These are phyloP conservation scores for Helianthus annuus DNA, from an alignment of 129 eudicot genomes.

Conservation along the genomic window DNA sequence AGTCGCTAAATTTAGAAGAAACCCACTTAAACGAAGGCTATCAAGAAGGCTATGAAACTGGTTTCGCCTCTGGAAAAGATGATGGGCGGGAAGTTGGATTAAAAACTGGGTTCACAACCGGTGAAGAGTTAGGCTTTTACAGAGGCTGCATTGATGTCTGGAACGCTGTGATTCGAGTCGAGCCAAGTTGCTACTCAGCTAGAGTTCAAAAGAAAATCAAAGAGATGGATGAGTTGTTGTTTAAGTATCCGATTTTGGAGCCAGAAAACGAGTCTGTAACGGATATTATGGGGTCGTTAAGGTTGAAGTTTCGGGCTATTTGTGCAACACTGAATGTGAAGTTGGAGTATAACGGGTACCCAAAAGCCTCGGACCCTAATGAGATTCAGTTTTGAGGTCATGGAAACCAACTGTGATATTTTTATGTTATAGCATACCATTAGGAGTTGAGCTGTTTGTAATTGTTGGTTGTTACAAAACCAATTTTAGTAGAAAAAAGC, in stretches of 20 bases:
- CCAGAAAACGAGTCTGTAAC: conserved; percentile 48
- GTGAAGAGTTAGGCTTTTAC: conserved; percentile 83
- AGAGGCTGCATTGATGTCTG: conserved; percentile 69
- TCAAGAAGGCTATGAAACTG: conserved; percentile 61
- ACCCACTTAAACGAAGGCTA: conserved; percentile 25
- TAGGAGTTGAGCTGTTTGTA: too few relatives aligned
- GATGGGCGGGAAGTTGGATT: conserved; percentile 72
- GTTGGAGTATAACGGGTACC: conserved; percentile 72
- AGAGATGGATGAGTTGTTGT: conserved; percentile 72
- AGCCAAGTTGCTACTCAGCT: conserved; percentile 49
- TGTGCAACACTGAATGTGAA: conserved; percentile 37
- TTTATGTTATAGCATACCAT: background rate
- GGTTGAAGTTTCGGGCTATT: conserved; percentile 39
- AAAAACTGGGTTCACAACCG: conserved; percentile 63
- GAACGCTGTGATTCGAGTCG: conserved; percentile 52
- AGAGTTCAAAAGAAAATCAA: conserved; percentile 60
- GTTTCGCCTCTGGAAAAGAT: conserved; percentile 56
- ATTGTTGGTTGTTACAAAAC: too few relatives aligned
- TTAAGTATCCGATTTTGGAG: conserved; percentile 28
- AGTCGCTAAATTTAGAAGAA: conserved; percentile 32
- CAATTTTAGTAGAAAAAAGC: too few relatives aligned
- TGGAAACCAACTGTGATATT: background rate
- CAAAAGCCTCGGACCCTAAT: conserved; percentile 37
- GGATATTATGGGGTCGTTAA: conserved; percentile 36
- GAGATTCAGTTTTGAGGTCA: conserved; percentile 39